These are phyloP conservation scores for Leccinum incarnatum DNA, from an alignment of 768 basidiomycete species.

Conservation along the genomic window DNA sequence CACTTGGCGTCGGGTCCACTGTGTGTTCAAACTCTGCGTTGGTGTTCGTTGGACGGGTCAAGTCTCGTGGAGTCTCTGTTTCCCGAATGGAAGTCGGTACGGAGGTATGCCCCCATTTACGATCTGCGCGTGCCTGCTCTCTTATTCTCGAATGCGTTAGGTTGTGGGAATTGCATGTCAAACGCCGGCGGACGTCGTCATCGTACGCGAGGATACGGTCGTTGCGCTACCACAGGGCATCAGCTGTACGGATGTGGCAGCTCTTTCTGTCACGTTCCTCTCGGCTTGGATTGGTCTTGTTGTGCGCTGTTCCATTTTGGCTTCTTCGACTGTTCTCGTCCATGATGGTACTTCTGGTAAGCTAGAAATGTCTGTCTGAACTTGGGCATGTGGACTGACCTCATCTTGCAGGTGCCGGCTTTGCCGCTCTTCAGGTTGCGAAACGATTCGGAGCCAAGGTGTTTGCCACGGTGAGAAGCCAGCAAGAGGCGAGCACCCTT, in stretches of 20 bases:
- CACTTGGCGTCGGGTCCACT: constrained; percentile 8
- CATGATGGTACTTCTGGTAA: constrained; percentile 29
- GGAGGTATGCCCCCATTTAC: constrained; percentile 1
- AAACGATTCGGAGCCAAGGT: constrained; percentile 20
- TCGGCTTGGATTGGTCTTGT: constrained; percentile 29
- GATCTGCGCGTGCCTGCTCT: neutral
- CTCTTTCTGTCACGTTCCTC: constrained; percentile 22
- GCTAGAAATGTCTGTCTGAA: neutral
- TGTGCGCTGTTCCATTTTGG: constrained; percentile 13
- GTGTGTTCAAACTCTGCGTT: constrained; percentile 13
- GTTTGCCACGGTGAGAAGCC: constrained; percentile 21
- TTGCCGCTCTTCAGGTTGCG: constrained; percentile 25
- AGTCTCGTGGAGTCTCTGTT: constrained; percentile 14
- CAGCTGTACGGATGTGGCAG: constrained; percentile 18
- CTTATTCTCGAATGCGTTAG: constrained; percentile 7
- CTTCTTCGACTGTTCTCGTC: constrained; percentile 24
- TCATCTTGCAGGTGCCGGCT: constrained; percentile 19
- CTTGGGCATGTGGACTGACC: neutral
- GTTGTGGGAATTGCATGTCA: constrained; percentile 21
- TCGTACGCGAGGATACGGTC: constrained; percentile 14
- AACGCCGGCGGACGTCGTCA: constrained; percentile 13
- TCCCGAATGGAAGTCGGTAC: constrained; percentile 4
- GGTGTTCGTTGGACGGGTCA: constrained; percentile 19
- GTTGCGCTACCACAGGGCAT: constrained; percentile 14
- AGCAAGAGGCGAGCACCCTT: constrained; percentile 14